phyloP scores from a whole-genome alignment of 768 basidiomycete species.

The Galerina sulciceps region DNA sequence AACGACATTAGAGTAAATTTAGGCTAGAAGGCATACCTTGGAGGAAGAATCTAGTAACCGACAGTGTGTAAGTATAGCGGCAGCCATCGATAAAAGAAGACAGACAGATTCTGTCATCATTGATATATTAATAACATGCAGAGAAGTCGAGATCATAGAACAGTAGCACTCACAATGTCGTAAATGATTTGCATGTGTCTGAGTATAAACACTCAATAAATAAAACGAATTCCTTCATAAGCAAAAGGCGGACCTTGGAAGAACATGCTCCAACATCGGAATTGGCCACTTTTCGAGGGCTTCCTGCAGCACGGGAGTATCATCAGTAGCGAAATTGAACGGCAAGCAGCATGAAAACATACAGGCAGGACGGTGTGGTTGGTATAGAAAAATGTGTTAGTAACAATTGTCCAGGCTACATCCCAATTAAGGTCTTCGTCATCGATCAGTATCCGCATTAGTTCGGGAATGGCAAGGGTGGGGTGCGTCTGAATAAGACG shows the following conservation, averaged over 20 bases:
- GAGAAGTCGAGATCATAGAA: neutral
- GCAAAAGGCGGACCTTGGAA: conserved; percentile 61
- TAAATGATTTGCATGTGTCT: conserved; percentile 93
- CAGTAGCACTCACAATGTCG: conserved; percentile 64
- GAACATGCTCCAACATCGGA: conserved; percentile 79
- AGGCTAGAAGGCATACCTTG: conserved; percentile 50
- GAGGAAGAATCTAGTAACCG: conserved; percentile 56
- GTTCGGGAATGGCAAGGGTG: conserved; percentile 91
- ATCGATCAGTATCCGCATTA: conserved; percentile 91
- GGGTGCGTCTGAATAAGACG: conserved; percentile 75
- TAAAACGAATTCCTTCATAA: neutral
- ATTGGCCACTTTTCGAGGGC: conserved; percentile 94
- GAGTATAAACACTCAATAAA: neutral
- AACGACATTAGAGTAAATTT: neutral
- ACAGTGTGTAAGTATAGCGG: neutral
- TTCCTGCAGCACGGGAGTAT: conserved; percentile 50
- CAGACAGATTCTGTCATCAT: conserved; percentile 52
- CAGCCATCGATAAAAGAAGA: conserved; percentile 2
- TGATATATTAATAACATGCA: conserved; percentile 1
- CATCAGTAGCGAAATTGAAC: neutral
- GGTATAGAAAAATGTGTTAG: conserved; percentile 93
- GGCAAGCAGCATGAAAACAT: conserved; percentile 19
- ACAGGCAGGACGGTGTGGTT: conserved; percentile 94
- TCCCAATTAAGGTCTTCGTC: conserved; percentile 90
- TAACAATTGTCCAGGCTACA: conserved; percentile 86